Base-by-base conservation (phyloP, 129 eudicot genomes). In the Artemisia annua region DNA sequence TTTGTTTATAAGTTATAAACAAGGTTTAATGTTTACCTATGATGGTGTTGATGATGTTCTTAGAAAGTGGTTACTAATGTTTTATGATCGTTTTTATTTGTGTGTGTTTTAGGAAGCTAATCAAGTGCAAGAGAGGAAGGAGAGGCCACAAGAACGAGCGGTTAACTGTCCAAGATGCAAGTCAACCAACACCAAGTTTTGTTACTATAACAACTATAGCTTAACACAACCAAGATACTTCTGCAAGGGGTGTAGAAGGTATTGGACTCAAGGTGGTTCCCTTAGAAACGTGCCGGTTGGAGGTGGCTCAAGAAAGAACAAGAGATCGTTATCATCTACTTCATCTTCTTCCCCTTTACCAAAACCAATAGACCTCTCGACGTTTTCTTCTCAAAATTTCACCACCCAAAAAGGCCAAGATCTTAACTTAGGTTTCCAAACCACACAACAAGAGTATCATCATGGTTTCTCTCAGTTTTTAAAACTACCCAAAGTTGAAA, bases 221-320 rank as follows among this genome's bases (percentile, higher is more conserved):
- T 46, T 19, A 66, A 46, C 56, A 6, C 71, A 66, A 46, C 71
- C 71, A 5, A 66, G 71, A 66, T 48, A 66, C 26, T 46, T 66
- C 5, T 66, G 71, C 28, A 66, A 66, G 18, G 18, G 30, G 19
- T 66, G 71, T 46, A 46, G 71, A 48, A 66, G 71, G 56, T 66
- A 66, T 7, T 66, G 71, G 71, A 66, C 71, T 18, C 56, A 48
- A 66, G 71, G 71, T 19, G 71, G 71, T 11, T 66, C 71, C 39
- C 71, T 66, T 7, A 46, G 71, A 66, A 66, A 66, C 5, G 71
- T 66, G 11, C 71, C 71, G 2, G 71, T 66, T 66, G 71, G 71
- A 46, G 71, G 71, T 20, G 71, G 71, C 52, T 66, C 71, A 66
- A 66, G 56, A 66, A 66, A 66, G 39, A 46, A 66, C 71, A 66